Base-by-base conservation (phyloP, 139 green algal genomes). In the Coelastrella sp. region DNA sequence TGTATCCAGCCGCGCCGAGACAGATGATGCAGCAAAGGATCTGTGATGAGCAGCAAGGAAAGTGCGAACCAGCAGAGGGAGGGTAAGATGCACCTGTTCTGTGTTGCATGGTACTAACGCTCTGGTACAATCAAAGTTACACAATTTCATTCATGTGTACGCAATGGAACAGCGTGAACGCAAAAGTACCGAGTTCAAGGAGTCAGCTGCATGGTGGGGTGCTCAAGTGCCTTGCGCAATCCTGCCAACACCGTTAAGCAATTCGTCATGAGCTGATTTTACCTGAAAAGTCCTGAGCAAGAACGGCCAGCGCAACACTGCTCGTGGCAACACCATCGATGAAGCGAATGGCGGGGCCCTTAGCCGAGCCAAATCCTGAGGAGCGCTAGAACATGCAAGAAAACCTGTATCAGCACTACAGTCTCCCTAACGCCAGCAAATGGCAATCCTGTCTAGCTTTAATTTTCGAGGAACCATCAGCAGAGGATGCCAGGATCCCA, bases 21-120 rank as follows among this genome's bases (percentile, higher is more conserved):
- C 68, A 76, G n/a, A 76, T 25, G n/a, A 76, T 76, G 68, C 68
- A 76, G 68, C 68, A 76, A 27, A 76, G 68, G 24, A 76, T 76
- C 68, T 76, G 68, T 19, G 19, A 11, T 76, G 7, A 9, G 63
- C 19, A 24, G 68, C 17, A 76, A n/a, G 68, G 19, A 76, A 8
- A 35, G 24, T 24, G 17, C 7, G 19, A 17, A 35, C 7, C 68
- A 76, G 68, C 19, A 27, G 68, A 10, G 19, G 35, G 35, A 49
- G 17, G 68, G 19, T 24, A 24, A 76, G 68, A 8, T 49, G 35
- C 35, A 49, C 1, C 35, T 49, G 35, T 49, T 5, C 35, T 49
- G 3, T 49, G 1, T 49, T 49, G 35, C 1, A 49, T 49, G 35
- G 35, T 49, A 49, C 35, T 49, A 49, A 49, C 35, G 35, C 35